Base-by-base conservation (phyloP, 2,329 filamentous ascomycete species). In the Cadophora luteo-olivacea region DNA sequence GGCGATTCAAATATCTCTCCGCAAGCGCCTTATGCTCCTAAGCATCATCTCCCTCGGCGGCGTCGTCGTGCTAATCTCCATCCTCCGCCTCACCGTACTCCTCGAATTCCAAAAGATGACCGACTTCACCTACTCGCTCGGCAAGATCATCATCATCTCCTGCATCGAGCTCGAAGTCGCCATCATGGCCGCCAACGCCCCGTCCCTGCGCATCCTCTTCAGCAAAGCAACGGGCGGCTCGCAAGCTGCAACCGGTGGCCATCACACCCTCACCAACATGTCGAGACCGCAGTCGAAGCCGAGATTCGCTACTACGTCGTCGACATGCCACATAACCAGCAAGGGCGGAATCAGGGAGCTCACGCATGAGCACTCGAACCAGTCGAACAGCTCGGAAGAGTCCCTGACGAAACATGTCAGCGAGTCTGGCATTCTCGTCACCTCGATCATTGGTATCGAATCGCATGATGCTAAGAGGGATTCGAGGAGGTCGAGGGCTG, bases 1-100 rank as follows among this genome's bases (percentile, higher is more conserved):
- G 4, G 82, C 75, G 38, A 78, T 81, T 62, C 82, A 81, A 72
- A 84, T 82, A 2, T 83, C 81, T 64, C 22, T 71, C 7, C 65
- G 54, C 38, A 69, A 71, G 49, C 70, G 74, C 36, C 52, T 76
- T 2, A 60, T 57, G n/a, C 68, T 76, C 52, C 57, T 75, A 22
- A 66, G 65, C 48, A 72, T 78, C 61, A 72, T 80, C 64, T 69
- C 72, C 24, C 75, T 77, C n/a, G 77, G 79, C n/a, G 74, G 69
- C 24, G 68, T 70, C 5, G 72, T 77, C 22, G 75, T 79, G 24
- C n/a, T 70, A 3, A 69, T 70, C 12, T 68, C 68, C 12, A 65
- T 66, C 24, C 64, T 72, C 19, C 70, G 70, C 14, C 61, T 70
- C 22, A 68, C 60, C 16, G 65, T 71, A 24, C 69, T 71, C 36